Evolutionary conservation across 1,139 yeast species (phyloP), one percentile per base, ranked within the genome.

Genomic region (Kurtzmaniella quercitrusa): DNA sequence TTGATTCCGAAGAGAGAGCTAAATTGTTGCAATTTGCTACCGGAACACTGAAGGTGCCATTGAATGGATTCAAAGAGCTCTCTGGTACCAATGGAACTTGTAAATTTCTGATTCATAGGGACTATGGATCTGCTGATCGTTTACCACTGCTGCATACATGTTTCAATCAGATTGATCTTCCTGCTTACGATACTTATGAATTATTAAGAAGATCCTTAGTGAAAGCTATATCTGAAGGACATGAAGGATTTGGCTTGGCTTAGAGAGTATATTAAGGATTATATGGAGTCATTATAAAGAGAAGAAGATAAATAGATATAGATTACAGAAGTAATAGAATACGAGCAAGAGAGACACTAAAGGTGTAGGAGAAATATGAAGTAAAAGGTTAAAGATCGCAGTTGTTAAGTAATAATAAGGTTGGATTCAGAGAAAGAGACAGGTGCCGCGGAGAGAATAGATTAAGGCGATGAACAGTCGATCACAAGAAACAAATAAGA

Each of bases 71-170:
- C 60, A 85, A 87, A 55, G 95, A 85, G 54, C 73, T 94, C 49
- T 84, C 88, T 50, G 97, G 98, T 27, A 89, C 93, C 53, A 81
- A 83, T 59, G 97, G 97, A 2, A 75, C 83, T 2, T 82, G 93
- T 43, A 88, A 88, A 58, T 94, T 94, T 65, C 83, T 88, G 49
- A 87, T 94, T 49, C 97, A 90, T 58, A 77, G 95, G 47, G 97
- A 89, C 55, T 90, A 87, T 63, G 96, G 96, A 1, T 66, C 85
- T 11, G 79, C 82, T 14, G 95, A 89, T 46, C 78, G 98, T 47
- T 73, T 93, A 48, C 99, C 99, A 3, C 84, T 96, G 1, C 87
- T 97, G 1, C 98, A 93, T 60, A 93, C 98, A 0, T 93, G 98
- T 64, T 91, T 91, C 71, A 93, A 93, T 63, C 98, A 93, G 65